Evolutionary conservation across 2,329 filamentous ascomycete genomes (phyloP).

Genomic region (Trematosphaeria pertusa): DNA sequence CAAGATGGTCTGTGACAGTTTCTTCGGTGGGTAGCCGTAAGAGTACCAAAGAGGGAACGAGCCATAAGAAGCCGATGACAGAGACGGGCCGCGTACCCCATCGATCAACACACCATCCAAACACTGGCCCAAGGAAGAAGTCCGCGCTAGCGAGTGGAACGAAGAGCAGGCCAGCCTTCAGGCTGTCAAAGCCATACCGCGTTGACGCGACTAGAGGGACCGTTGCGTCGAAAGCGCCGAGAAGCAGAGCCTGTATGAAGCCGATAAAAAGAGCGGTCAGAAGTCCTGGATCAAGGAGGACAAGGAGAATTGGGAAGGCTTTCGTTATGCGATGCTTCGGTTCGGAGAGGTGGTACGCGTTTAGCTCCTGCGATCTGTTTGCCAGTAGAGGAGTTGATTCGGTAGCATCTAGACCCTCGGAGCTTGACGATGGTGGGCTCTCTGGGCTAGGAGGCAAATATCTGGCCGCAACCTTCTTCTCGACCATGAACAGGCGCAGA

Average conservation of each 20-base stretch:
- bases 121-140: slow-evolving; percentile 54
- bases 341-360: slow-evolving; percentile 52
- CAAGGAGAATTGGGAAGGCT: slow-evolving; percentile 57
- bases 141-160: slow-evolving; percentile 54
- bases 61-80: slow-evolving; percentile 51
- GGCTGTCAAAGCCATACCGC: slow-evolving; percentile 54
- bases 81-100: slow-evolving; percentile 54
- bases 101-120: slow-evolving; percentile 56
- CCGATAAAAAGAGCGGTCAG: slow-evolving; percentile 42
- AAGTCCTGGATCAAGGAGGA: slow-evolving; percentile 42
- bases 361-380: slow-evolving; percentile 23
- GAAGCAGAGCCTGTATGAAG: slow-evolving; percentile 44
- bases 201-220: slow-evolving; percentile 53
- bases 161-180: slow-evolving; percentile 55
- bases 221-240: slow-evolving; percentile 57
- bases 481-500: slow-evolving; percentile 67
- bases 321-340: slow-evolving; percentile 50
- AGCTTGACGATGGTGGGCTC: slow-evolving; percentile 1
- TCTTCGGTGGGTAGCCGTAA: slow-evolving; percentile 49
- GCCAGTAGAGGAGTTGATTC: slow-evolving; percentile 36
- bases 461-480: slow-evolving; percentile 64
- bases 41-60: slow-evolving; percentile 52
- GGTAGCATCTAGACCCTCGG: slow-evolving; percentile 22
- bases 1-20: slow-evolving; percentile 22
- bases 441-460: slow-evolving; percentile 40